Percentiles rank a stretch among this genome's conserved stretches.
These are phyloP conservation scores for Torrubiella hemipterigena DNA, from an alignment of 2,329 filamentous ascomycete species.

Conservation along the genomic window DNA sequence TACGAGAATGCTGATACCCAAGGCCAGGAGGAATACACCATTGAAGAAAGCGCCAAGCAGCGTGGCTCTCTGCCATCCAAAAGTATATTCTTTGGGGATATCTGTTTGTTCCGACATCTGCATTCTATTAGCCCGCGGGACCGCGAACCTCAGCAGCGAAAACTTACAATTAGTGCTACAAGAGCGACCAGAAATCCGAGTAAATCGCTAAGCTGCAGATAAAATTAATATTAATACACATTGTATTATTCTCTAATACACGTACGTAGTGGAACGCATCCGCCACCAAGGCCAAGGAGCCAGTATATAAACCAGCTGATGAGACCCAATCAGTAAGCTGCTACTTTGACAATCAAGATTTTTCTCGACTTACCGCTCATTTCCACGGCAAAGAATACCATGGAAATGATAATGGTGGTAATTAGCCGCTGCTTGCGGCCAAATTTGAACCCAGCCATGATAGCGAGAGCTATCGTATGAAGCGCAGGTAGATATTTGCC, in stretches of 20 bases:
- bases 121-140: slow-evolving; percentile 1
- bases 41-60: slow-evolving; percentile 72
- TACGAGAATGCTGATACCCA: slow-evolving; percentile 61
- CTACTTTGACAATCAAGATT: no score
- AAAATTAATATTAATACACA: slow-evolving; percentile 1
- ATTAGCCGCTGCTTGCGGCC: slow-evolving; percentile 31
- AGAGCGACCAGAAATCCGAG: slow-evolving; percentile 58
- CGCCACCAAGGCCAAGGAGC: slow-evolving; percentile 59
- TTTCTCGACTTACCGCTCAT: slow-evolving; percentile 27
- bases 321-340: no score
- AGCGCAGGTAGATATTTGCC: background rate
- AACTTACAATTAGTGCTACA: slow-evolving; percentile 45
- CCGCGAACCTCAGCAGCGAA: background rate
- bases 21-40: slow-evolving; percentile 58
- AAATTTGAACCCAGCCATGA: slow-evolving; percentile 12
- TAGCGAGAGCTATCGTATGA: background rate
- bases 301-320: slow-evolving; percentile 55
- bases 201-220: slow-evolving; percentile 52
- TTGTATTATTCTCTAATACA: background rate
- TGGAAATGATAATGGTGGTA: slow-evolving; percentile 35
- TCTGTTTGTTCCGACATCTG: slow-evolving; percentile 46
- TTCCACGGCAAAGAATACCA: slow-evolving; percentile 39
- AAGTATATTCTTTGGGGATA: slow-evolving; percentile 43
- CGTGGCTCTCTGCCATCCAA: slow-evolving; percentile 67
- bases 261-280: slow-evolving; percentile 70